phyloP scores from a whole-genome alignment of 2,329 filamentous ascomycete genomes.

The Apiospora hydei region DNA sequence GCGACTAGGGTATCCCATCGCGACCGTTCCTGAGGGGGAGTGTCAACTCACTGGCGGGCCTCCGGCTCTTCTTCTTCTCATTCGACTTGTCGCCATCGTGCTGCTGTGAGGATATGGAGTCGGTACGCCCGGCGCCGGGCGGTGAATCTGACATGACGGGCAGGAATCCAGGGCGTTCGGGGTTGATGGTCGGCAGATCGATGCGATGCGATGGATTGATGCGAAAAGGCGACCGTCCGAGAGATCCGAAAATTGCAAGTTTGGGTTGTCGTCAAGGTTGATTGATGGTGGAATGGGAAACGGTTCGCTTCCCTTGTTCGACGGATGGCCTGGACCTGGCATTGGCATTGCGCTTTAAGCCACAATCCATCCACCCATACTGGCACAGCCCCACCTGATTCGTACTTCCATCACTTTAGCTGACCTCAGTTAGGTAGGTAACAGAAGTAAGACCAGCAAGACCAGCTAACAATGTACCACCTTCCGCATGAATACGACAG shows the following conservation, averaged over 20 bases:
- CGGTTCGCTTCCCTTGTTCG: constrained; percentile 9
- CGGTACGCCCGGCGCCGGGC: constrained; percentile 53
- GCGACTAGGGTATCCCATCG: constrained; percentile 7
- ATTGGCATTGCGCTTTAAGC: constrained; percentile 1
- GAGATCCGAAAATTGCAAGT: background rate
- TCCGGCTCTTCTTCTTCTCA: constrained; percentile 89
- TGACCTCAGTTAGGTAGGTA: too few relatives aligned
- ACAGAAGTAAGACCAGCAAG: background rate
- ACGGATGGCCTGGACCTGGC: background rate
- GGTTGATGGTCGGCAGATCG: background rate
- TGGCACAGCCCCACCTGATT: constrained; percentile 15
- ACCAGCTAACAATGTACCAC: background rate
- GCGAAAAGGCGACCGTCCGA: constrained; percentile 15
- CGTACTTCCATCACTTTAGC: background rate
- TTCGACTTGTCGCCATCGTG: constrained; percentile 54
- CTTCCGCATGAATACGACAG: background rate
- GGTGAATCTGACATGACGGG: constrained; percentile 55
- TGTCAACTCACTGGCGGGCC: constrained; percentile 78
- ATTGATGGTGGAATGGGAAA: background rate
- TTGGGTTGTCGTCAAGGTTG: constrained; percentile 8
- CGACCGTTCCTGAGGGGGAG: background rate
- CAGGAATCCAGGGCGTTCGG: background rate
- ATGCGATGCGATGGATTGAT: constrained; percentile 19
- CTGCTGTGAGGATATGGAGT: constrained; percentile 60
- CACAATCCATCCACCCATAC: background rate